phyloP scores from a whole-genome alignment of 257 asterid genomes.

The Paraleonurus japonicus region DNA sequence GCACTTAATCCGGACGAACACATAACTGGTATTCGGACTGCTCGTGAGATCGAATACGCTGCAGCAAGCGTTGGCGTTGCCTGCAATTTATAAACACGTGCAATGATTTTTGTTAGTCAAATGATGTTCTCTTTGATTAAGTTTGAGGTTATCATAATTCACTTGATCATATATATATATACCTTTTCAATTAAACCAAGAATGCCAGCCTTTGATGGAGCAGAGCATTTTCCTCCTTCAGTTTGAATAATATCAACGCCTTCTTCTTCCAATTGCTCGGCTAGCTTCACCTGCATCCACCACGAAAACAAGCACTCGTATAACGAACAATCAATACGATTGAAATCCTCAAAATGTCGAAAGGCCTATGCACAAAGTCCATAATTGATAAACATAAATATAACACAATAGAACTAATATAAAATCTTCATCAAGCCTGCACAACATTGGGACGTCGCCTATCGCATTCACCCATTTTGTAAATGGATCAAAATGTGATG shows the following conservation, averaged over 20 bases:
- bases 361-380: too few species aligned
- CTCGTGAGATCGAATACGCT: conserved; percentile 81
- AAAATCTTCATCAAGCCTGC: too few species aligned
- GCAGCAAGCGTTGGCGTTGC: conserved; percentile 92
- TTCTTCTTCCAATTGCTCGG: conserved; percentile 71
- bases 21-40: conserved; percentile 77
- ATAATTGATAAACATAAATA: too few species aligned
- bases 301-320: not conserved
- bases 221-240: conserved; percentile 82
- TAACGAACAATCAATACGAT: too few species aligned
- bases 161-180: not conserved
- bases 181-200: conserved; percentile 93
- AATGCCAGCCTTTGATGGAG: conserved; percentile 73
- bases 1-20: conserved; percentile 90
- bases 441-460: too few species aligned
- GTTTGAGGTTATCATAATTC: not conserved
- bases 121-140: not conserved
- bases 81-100: conserved; percentile 32
- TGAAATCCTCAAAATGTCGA: too few species aligned
- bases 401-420: too few species aligned
- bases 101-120: conserved; percentile 12
- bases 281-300: conserved; percentile 62
- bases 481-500: too few species aligned
- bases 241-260: conserved; percentile 91
- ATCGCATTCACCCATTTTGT: too few species aligned